phyloP scores from a whole-genome alignment of 1,139 yeast genomes.

The Dujonia santamariae region DNA sequence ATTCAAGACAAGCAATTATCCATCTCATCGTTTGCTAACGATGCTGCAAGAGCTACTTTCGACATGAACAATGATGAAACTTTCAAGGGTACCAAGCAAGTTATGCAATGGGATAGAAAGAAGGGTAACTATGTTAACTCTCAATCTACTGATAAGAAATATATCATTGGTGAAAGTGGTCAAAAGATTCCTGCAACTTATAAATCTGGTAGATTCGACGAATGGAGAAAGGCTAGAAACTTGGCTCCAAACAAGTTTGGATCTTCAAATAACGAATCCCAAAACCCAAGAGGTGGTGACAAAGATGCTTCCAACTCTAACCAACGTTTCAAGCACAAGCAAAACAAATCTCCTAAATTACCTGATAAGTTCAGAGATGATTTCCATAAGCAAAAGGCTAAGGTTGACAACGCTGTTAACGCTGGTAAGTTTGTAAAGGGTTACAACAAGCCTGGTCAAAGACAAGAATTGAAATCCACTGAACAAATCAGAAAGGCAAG shows the following conservation, averaged over 20 bases:
- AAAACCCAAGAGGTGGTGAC: slow-evolving; percentile 18
- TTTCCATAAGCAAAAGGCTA: slow-evolving; percentile 76
- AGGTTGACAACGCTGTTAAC: slow-evolving; percentile 77
- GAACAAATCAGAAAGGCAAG: slow-evolving; percentile 82
- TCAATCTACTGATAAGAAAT: slow-evolving; percentile 77
- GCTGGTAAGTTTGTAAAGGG: slow-evolving; percentile 78
- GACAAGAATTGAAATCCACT: slow-evolving; percentile 62
- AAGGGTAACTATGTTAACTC: slow-evolving; percentile 87
- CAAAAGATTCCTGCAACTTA: slow-evolving; percentile 90
- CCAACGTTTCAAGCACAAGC: slow-evolving; percentile 70
- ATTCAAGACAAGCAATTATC: slow-evolving; percentile 82
- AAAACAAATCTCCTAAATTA: slow-evolving; percentile 74
- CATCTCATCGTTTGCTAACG: slow-evolving; percentile 71
- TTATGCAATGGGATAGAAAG: slow-evolving; percentile 91
- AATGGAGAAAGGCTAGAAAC: slow-evolving; percentile 80
- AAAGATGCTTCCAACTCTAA: slow-evolving; percentile 15
- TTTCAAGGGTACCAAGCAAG: slow-evolving; percentile 60
- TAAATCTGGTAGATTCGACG: slow-evolving; percentile 86
- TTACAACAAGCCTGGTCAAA: slow-evolving; percentile 46
- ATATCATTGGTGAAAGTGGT: slow-evolving; percentile 93
- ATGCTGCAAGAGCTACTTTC: slow-evolving; percentile 80
- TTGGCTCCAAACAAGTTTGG: slow-evolving; percentile 53
- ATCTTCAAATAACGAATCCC: slow-evolving; percentile 40
- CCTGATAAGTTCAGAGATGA: slow-evolving; percentile 92
- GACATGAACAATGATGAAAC: slow-evolving; percentile 83